phyloP scores from a whole-genome alignment of 2,329 filamentous ascomycete species.

The Colletotrichum spinosum region DNA sequence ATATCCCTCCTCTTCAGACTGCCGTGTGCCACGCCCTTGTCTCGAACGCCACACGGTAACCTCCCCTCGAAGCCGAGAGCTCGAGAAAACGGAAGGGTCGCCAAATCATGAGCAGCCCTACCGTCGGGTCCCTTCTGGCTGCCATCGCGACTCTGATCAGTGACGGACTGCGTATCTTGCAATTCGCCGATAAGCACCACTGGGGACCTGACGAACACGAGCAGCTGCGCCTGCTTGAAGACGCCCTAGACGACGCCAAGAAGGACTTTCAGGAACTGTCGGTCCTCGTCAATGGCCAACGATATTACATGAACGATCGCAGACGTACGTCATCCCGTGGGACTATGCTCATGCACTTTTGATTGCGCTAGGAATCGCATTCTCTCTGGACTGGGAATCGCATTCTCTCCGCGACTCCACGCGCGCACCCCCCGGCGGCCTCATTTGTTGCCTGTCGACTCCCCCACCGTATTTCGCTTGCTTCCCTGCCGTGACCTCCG shows the following conservation, averaged over 20 bases:
- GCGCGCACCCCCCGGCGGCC: conserved; percentile 21
- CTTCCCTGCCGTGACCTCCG: conserved; percentile 1
- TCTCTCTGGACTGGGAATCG: conserved; percentile 3
- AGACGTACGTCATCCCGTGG: conserved; percentile 54
- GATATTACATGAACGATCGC: conserved; percentile 69
- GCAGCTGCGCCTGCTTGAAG: conserved; percentile 66
- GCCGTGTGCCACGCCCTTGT: conserved; percentile 4
- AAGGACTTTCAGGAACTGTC: conserved; percentile 70
- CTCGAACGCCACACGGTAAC: background rate
- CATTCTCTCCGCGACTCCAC: conserved; percentile 23
- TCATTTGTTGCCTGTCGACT: conserved; percentile 2
- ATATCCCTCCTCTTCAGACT: conserved; percentile 20
- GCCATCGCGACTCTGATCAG: conserved; percentile 66
- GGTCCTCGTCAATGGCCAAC: conserved; percentile 65
- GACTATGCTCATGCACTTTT: background rate
- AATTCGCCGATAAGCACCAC: conserved; percentile 67
- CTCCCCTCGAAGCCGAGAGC: conserved; percentile 29
- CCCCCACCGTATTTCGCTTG: conserved; percentile 23
- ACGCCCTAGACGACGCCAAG: conserved; percentile 68
- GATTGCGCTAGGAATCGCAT: conserved; percentile 9
- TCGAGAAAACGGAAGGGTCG: conserved; percentile 32
- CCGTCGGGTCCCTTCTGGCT: conserved; percentile 69
- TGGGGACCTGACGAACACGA: conserved; percentile 71
- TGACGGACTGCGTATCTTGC: conserved; percentile 65
- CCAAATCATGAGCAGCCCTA: conserved; percentile 56